Conservation (phyloP, 192 early-diverging fungal species). For the Coemansia sp. region DNA sequence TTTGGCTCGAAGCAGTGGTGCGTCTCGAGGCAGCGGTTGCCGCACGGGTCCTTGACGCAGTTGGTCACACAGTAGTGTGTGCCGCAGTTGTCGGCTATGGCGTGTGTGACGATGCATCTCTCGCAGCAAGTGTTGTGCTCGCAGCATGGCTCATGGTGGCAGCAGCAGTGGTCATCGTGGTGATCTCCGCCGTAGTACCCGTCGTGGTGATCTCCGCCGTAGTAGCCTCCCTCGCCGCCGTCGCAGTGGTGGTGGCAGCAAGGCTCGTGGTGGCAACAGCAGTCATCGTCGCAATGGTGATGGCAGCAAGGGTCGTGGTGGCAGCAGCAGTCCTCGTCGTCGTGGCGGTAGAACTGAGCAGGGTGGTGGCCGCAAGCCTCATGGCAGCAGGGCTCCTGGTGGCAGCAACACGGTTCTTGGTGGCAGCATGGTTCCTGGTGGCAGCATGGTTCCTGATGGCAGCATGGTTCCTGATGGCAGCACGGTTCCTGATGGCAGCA, state of each 20-base stretch:
- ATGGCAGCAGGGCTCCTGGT: slow-evolving; percentile 5
- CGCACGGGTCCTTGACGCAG: slow-evolving; percentile 58
- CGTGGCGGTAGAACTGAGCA: slow-evolving; percentile 20
- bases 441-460: slow-evolving; percentile 10
- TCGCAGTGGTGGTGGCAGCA: slow-evolving; percentile 34
- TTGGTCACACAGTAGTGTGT: slow-evolving; percentile 59
- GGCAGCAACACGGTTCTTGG: slow-evolving; percentile 3
- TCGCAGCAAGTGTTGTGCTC: slow-evolving; percentile 49
- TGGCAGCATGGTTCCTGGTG: neutral
- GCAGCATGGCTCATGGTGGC: slow-evolving; percentile 30
- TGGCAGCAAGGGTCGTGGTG: slow-evolving; percentile 14
- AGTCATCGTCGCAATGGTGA: slow-evolving; percentile 6
- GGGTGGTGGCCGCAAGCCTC: slow-evolving; percentile 11
- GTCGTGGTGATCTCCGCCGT: slow-evolving; percentile 30
- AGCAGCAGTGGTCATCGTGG: slow-evolving; percentile 34
- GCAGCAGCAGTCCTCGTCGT: slow-evolving; percentile 16
- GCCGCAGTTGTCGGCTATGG: slow-evolving; percentile 51
- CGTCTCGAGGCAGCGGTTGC: slow-evolving; percentile 53
- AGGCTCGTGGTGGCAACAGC: slow-evolving; percentile 26
- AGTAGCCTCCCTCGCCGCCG: slow-evolving; percentile 24
- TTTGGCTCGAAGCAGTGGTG: slow-evolving; percentile 57
- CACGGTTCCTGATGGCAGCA: neutral
- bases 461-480: slow-evolving; percentile 7
- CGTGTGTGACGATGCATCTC: slow-evolving; percentile 45
- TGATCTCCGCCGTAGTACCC: slow-evolving; percentile 25